Conservation (phyloP, 352 stramenopile species). For the Nothophytophthora sp. region DNA sequence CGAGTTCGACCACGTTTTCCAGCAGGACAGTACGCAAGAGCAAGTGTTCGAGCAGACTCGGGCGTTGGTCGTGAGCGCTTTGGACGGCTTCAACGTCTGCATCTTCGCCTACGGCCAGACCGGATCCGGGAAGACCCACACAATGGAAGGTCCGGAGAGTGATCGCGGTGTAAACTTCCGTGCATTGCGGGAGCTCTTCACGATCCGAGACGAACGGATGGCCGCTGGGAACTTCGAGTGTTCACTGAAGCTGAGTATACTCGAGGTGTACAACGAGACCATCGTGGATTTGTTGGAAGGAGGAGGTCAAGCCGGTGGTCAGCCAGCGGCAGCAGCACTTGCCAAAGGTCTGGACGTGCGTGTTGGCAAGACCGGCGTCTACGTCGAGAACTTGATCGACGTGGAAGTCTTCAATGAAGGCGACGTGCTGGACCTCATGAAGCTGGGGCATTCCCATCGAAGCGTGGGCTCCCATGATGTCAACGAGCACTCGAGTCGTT, state of each 20-base stretch:
- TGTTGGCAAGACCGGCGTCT: constrained; percentile 72
- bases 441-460: constrained; percentile 82
- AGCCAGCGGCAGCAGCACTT: constrained; percentile 3
- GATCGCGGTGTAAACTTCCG: constrained; percentile 94
- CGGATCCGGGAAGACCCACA: constrained; percentile 86
- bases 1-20: constrained; percentile 98
- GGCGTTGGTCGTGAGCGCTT: constrained; percentile 70
- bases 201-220: constrained; percentile 66
- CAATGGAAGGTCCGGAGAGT: constrained; percentile 68
- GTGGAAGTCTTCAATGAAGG: constrained; percentile 77
- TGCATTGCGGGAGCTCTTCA: constrained; percentile 94
- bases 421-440: constrained; percentile 87
- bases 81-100: constrained; percentile 97
- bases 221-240: constrained; percentile 59
- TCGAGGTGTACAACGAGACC: constrained; percentile 87
- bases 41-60: constrained; percentile 83
- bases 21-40: constrained; percentile 55
- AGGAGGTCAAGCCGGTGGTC: constrained; percentile 10
- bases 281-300: constrained; percentile 77
- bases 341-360: constrained; percentile 61
- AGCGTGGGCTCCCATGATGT: constrained; percentile 90
- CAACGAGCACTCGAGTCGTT: constrained; percentile 92
- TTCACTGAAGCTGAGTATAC: constrained; percentile 81
- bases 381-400: constrained; percentile 89
- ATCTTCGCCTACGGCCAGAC: constrained; percentile 99